Evolutionary conservation across 148 eudicot genomes (phyloP), one percentile per base, ranked within the genome.

Genomic region (Rhododendron williamsianum): DNA sequence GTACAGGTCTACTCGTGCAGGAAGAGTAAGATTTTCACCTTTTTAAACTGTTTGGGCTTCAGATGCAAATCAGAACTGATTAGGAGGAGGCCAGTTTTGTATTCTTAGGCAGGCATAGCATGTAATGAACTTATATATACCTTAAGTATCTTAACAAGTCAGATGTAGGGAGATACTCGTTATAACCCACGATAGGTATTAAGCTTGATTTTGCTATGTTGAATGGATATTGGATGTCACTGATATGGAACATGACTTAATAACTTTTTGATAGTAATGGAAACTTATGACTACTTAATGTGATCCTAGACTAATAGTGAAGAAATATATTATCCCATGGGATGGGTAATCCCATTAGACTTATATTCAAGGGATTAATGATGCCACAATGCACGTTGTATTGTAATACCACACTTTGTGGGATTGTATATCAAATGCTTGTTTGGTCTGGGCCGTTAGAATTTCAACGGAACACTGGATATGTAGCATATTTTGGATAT

Each of bases 1-100:
- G 58, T 96, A 96, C 94, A 91, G 92, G 87, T 91, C 98, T 81
- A 96, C 99, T 84, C 97, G 99, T 25, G 87, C 94, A 83, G 96
- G 94, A 90, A 93, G 95, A 93, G 99, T 96, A 91, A 80, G 81
- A 56, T 82, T 27, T 49, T 30, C 52, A 35, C 38, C 19, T 56
- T 33, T 81, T 36, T 35, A 15, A 58, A 33, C 5, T 63, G 6
- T 78, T 63, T 19, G 33, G 46, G 74, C 8, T 30, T 43, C 80
- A 15, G 11, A 83, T 72, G 65, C 46, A 73, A 21, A 73, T 73
- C 38, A 21, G 35, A 18, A 27, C 10, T 25, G 23, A 46, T 30
- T 30, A 38, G 71, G 23, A 23, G 23, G 23, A 63, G 33, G 76
- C 48, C 18, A 58, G 60, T 82, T 46, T 46, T 83, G 8, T 45